Percentiles rank a stretch among this genome's conserved stretches.
Evolutionary conservation across 768 basidiomycete species (phyloP).

Genomic region (Termitomyces sp.): DNA sequence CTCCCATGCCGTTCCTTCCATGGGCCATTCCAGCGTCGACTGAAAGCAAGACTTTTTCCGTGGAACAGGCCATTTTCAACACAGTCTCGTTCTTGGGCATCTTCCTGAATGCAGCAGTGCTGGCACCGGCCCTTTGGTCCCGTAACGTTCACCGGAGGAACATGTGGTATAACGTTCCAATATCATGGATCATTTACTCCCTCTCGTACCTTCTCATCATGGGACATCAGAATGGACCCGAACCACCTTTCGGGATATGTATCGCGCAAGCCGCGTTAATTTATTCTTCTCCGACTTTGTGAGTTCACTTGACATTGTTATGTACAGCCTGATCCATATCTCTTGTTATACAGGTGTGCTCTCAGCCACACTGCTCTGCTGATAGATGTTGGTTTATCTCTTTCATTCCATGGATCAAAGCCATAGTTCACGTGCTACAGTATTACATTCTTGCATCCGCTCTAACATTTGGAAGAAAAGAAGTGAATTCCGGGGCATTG

Average conservation of each 20-base stretch:
- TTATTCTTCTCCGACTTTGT: neutral
- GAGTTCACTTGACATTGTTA: neutral
- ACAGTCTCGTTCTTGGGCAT: neutral
- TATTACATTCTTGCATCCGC: neutral
- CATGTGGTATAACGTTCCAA: neutral
- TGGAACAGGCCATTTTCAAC: too few relatives aligned
- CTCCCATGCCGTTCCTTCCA: neutral
- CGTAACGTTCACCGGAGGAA: neutral
- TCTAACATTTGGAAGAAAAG: neutral
- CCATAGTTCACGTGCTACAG: neutral
- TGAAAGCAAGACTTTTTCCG: neutral
- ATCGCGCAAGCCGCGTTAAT: neutral
- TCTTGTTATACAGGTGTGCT: neutral
- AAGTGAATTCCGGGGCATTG: neutral
- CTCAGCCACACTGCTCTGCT: neutral
- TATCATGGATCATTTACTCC: neutral
- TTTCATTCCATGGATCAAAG: neutral
- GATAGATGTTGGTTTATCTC: neutral
- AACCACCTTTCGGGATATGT: neutral
- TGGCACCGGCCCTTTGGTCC: neutral
- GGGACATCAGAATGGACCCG: neutral
- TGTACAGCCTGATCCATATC: neutral
- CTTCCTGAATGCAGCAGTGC: too few relatives aligned
- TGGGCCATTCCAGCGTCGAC: neutral
- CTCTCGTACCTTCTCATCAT: neutral